Conservation (phyloP, 1,284 basidiomycete genomes). For the Irpex sp. region DNA sequence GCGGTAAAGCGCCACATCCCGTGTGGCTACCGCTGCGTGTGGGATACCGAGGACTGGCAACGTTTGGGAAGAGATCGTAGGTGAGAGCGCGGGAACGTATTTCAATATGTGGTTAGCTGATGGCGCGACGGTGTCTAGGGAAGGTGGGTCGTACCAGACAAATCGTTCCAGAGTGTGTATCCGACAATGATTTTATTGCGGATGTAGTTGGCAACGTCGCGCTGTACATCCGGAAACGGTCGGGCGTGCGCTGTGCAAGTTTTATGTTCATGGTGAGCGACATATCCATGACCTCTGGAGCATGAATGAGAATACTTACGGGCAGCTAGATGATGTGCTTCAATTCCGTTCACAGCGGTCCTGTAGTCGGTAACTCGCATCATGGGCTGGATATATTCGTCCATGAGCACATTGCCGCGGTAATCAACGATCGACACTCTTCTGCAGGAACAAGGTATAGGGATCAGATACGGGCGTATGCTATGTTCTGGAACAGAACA, state of each 20-base stretch:
- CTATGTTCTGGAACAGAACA: too few species aligned
- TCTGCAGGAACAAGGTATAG: constrained; percentile 28
- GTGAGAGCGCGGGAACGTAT: not conserved
- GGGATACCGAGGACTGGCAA: constrained; percentile 71
- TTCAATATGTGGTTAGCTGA: not conserved
- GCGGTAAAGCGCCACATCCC: constrained; percentile 77
- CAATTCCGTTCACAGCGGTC: constrained; percentile 68
- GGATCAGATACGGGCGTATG: not conserved
- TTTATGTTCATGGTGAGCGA: not conserved
- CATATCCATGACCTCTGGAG: not conserved
- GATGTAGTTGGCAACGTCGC: constrained; percentile 56
- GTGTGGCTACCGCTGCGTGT: constrained; percentile 74
- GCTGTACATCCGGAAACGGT: constrained; percentile 60
- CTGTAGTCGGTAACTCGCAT: constrained; percentile 73
- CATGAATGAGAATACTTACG: constrained; percentile 14
- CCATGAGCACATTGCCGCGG: constrained; percentile 52
- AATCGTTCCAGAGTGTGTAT: constrained; percentile 73
- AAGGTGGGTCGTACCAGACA: constrained; percentile 50
- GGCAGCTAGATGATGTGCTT: constrained; percentile 42
- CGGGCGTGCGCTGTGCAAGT: constrained; percentile 28
- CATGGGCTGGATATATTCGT: constrained; percentile 64
- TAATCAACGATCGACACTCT: constrained; percentile 64
- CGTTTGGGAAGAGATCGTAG: not conserved
- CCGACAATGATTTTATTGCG: constrained; percentile 69
- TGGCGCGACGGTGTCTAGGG: not conserved